phyloP scores from a whole-genome alignment of 2,329 filamentous ascomycete species.

The Ceratocystis cubensis region DNA sequence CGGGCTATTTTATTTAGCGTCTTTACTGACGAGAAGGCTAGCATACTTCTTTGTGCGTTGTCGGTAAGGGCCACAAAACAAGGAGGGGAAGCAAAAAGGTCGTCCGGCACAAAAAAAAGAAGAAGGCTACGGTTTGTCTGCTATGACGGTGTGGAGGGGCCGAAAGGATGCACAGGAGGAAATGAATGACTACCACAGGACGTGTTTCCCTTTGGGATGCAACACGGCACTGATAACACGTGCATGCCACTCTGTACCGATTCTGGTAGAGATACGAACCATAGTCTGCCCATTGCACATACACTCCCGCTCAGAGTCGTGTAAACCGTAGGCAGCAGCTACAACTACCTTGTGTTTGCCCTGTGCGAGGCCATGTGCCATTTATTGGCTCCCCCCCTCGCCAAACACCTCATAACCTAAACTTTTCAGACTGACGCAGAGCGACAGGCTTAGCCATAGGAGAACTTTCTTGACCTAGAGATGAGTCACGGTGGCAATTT shows the following conservation, averaged over 20 bases:
- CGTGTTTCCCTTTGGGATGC: background rate
- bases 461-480: background rate
- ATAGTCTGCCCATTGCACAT: background rate
- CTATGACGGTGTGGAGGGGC: background rate
- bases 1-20: background rate
- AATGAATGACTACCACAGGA: background rate
- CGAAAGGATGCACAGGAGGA: background rate
- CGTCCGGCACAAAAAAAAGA: background rate
- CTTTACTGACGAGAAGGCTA: background rate
- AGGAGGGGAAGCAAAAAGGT: background rate
- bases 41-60: background rate
- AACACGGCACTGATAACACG: background rate
- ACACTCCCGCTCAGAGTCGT: background rate
- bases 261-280: background rate
- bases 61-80: background rate
- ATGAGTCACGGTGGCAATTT: background rate
- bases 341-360: background rate
- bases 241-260: background rate
- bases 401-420: background rate
- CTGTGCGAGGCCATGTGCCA: background rate
- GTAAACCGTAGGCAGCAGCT: background rate
- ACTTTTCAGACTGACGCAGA: background rate
- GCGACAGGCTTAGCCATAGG: background rate
- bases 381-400: background rate
- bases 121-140: background rate